These are phyloP conservation scores for Wallacemonas sp. DNA, from an alignment of 208 protist species.

Conservation along the genomic window DNA sequence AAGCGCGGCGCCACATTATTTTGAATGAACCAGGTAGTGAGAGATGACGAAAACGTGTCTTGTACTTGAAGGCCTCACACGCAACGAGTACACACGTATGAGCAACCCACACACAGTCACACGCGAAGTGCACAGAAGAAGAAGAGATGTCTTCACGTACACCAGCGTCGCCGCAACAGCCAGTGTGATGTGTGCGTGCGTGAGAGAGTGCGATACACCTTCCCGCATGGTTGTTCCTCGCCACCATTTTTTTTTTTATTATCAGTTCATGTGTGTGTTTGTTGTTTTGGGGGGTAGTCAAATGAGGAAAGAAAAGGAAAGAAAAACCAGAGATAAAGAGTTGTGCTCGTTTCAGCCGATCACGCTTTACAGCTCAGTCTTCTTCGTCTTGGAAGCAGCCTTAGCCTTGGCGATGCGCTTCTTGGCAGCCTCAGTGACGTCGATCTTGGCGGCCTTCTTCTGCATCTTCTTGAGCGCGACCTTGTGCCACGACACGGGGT, in stretches of 20 bases:
- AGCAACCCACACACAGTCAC: no score
- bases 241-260: background rate
- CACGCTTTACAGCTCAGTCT: conserved; percentile 11
- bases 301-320: conserved; percentile 3
- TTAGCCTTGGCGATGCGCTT: conserved; percentile 90
- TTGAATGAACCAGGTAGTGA: no score
- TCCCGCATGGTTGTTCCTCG: no score
- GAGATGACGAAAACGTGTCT: no score
- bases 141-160: no score
- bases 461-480: conserved; percentile 82
- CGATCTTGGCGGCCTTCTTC: conserved; percentile 86
- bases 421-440: conserved; percentile 70
- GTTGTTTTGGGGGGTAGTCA: background rate
- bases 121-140: no score
- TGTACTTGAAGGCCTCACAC: no score
- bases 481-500: conserved; percentile 89
- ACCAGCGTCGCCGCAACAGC: no score
- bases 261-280: background rate
- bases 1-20: no score
- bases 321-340: conserved; percentile 14
- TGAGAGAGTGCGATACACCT: no score
- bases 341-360: conserved; percentile 24
- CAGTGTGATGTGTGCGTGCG: no score
- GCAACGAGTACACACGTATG: no score
- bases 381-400: conserved; percentile 60